phyloP scores from a whole-genome alignment of 1,139 yeast genomes.

The Petasospora fabianii region DNA sequence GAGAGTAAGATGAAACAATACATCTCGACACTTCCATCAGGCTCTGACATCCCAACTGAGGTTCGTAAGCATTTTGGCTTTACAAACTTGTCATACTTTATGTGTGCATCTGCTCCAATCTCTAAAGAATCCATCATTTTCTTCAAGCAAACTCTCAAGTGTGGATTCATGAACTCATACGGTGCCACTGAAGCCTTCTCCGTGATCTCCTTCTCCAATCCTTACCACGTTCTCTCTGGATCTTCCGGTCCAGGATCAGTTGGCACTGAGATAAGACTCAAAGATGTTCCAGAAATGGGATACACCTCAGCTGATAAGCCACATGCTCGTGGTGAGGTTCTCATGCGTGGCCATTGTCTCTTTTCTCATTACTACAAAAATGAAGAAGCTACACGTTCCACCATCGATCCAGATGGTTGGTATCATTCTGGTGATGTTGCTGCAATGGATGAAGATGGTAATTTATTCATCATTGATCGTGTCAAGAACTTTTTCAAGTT shows the following conservation, averaged over 20 bases:
- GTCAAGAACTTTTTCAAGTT: slow-evolving; percentile 54
- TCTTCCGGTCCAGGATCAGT: slow-evolving; percentile 45
- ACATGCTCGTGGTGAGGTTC: slow-evolving; percentile 38
- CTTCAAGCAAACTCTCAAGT: slow-evolving; percentile 41
- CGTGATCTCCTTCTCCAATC: slow-evolving; percentile 34
- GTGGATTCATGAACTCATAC: slow-evolving; percentile 48
- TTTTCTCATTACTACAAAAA: slow-evolving; percentile 44
- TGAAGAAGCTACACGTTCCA: slow-evolving; percentile 37
- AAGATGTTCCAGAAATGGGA: slow-evolving; percentile 49
- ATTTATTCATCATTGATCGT: slow-evolving; percentile 46
- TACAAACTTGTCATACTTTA: slow-evolving; percentile 34
- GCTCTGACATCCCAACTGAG: slow-evolving; percentile 33
- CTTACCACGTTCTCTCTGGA: slow-evolving; percentile 37
- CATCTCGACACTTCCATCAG: slow-evolving; percentile 12
- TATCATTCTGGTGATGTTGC: slow-evolving; percentile 53
- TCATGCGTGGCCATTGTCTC: slow-evolving; percentile 45
- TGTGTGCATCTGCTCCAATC: slow-evolving; percentile 54
- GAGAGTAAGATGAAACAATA: slow-evolving; percentile 37
- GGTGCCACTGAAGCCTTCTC: slow-evolving; percentile 52
- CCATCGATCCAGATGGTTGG: slow-evolving; percentile 48
- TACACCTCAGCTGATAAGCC: slow-evolving; percentile 33
- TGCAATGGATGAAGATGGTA: slow-evolving; percentile 31
- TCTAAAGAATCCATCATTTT: slow-evolving; percentile 42
- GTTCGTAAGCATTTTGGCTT: slow-evolving; percentile 55
- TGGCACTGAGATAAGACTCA: slow-evolving; percentile 41